Conservation (phyloP, 441 rosid genomes). For the Codiaeum variegatum region DNA sequence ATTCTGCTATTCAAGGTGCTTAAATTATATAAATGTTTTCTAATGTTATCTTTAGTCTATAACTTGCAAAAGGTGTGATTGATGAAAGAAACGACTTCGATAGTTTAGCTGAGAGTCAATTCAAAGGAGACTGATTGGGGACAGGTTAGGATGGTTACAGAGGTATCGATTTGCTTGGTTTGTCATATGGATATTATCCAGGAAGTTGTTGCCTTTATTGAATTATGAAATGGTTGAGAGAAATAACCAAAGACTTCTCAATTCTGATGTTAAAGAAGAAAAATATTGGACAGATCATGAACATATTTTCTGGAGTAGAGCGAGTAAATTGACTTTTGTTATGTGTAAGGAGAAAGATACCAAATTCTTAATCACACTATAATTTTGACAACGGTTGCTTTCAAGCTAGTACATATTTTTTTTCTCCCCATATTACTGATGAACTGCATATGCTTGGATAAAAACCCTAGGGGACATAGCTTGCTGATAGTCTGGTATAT, state of each 20-base stretch:
- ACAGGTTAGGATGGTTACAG: neutral
- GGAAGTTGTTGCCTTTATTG: neutral
- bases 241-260: neutral
- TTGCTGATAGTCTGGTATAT: neutral
- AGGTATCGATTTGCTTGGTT: neutral
- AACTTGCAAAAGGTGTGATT: neutral
- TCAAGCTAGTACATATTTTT: too few species aligned
- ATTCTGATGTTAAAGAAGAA: neutral
- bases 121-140: neutral
- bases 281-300: neutral
- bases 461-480: neutral
- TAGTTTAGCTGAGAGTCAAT: neutral
- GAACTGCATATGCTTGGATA: too few species aligned
- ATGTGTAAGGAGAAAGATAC: too few species aligned
- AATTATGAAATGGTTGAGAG: neutral
- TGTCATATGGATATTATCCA: neutral
- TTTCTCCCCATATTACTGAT: too few species aligned
- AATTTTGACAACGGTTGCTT: too few species aligned
- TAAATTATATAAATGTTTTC: neutral
- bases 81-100: neutral
- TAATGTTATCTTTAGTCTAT: neutral
- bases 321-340: too few species aligned
- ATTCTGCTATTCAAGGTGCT: slow-evolving; percentile 87
- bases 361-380: too few species aligned
- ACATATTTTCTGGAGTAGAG: neutral